Base-by-base conservation (phyloP, 2,329 filamentous ascomycete species). In the Hypoxylon sp. region DNA sequence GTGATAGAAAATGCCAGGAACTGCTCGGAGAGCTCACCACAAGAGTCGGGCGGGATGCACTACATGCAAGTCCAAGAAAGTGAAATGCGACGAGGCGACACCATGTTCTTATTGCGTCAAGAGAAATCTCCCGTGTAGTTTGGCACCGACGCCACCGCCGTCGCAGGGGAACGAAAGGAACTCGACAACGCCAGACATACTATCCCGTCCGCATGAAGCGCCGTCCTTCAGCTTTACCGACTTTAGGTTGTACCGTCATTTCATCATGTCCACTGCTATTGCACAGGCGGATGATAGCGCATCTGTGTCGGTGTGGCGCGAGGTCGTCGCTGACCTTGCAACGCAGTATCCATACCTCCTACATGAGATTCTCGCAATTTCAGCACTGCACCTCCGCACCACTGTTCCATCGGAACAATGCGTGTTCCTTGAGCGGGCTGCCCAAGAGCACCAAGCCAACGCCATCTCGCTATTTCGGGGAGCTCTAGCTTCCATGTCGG, bases 1-100 rank as follows among this genome's bases (percentile, higher is more conserved):
- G 26, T 22, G 5, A 14, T 33, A 6, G 29, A 72, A 48, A 46
- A 70, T 70, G 67, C 8, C 53, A 10, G 35, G 60, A 9, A 61
- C 24, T 13, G 14, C 72, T 9, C 70, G 69, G 10, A 73, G 61
- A 68, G 67, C 67, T 13, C 72, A 74, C 31, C 66, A 63, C 10
- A 74, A 74, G 47, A 64, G 66, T 22, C 56, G 52, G 13, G 26
- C 19, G 35, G 71, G 72, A 17, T 74, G 72, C 39, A 65, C 54
- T 17, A 61, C 53, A 3, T 74, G 71, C 67, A 74, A 73, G 24
- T 3, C 61, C 10, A 74, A 69, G 35, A 73, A 62, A 51, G 44
- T 72, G 37, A 70, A 75, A 69, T 76, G 73, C 70, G 72, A 77
- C 58, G 74, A 77, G 67, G 52, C 67, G 22, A 63, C 68, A 17